phyloP scores from a whole-genome alignment of 108 stramenopile species.

The Aurantiochytrium sp. region DNA sequence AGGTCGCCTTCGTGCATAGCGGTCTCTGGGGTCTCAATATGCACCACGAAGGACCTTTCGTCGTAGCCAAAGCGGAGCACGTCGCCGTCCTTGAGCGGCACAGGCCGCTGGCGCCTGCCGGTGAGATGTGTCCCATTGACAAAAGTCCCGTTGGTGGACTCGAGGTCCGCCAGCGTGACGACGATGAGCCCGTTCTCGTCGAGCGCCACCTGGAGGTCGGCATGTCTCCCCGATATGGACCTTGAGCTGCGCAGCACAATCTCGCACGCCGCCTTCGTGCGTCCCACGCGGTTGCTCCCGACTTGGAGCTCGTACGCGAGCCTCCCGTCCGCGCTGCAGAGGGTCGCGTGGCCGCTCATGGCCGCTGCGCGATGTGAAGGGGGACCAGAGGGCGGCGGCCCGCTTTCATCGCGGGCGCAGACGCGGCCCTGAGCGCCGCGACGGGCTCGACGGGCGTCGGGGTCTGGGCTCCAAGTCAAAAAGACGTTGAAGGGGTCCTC shows the following conservation, averaged over 20 bases:
- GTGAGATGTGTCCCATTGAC: not conserved
- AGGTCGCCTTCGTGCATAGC: not conserved
- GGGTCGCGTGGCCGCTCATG: not conserved
- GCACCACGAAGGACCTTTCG: not conserved
- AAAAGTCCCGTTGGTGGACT: conserved; percentile 20
- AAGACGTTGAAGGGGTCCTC: too few species aligned
- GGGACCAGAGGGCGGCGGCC: not conserved
- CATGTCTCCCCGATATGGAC: not conserved
- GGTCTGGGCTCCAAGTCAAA: too few species aligned
- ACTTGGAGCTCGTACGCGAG: not conserved
- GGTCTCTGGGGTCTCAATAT: not conserved
- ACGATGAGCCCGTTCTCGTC: not conserved
- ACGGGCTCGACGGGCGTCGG: too few species aligned
- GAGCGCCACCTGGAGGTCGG: not conserved
- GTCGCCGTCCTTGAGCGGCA: not conserved
- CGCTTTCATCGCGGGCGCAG: too few species aligned
- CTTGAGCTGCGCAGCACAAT: conserved; percentile 17
- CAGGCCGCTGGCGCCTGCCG: not conserved
- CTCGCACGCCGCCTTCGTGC: not conserved
- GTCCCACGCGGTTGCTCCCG: not conserved
- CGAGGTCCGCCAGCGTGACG: not conserved
- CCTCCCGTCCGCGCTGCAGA: not conserved
- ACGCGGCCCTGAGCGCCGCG: too few species aligned
- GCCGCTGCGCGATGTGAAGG: not conserved
- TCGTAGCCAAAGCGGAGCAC: not conserved